Conservation (phyloP, 345 rosid species). For the Populus simonii region DNA sequence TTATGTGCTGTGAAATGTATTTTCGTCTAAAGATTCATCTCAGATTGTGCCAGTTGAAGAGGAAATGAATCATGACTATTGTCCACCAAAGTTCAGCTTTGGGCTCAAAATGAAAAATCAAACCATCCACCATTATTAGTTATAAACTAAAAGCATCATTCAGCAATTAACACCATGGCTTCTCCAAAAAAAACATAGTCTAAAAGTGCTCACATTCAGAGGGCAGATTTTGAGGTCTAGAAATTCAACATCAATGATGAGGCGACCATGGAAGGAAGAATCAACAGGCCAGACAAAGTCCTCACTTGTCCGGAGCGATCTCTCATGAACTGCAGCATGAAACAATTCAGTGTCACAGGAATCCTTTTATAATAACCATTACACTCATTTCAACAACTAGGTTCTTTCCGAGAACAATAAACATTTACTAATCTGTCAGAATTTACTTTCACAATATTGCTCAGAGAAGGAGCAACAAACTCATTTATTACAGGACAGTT, state of each 20-base stretch:
- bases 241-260: conserved; percentile 86
- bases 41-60: background rate
- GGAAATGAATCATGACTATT: background rate
- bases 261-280: conserved; percentile 58
- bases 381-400: background rate
- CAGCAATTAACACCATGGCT: background rate
- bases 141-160: background rate
- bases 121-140: background rate
- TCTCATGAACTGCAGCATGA: conserved; percentile 62
- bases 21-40: background rate
- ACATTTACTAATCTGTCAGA: background rate
- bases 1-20: background rate
- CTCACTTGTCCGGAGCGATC: conserved; percentile 60
- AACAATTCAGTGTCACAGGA: conserved; percentile 1
- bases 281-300: conserved; percentile 89
- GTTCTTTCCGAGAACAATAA: background rate
- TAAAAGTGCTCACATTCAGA: conserved; percentile 52
- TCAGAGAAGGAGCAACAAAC: background rate
- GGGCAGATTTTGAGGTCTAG: conserved; percentile 76
- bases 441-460: background rate
- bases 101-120: background rate
- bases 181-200: background rate
- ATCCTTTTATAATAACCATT: background rate
- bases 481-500: background rate
- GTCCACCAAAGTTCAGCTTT: background rate